Percentiles rank a stretch among this genome's conserved stretches.
These are phyloP conservation scores for Cyclanthera cordifolia DNA, from an alignment of 306 rosid species.

Conservation along the genomic window DNA sequence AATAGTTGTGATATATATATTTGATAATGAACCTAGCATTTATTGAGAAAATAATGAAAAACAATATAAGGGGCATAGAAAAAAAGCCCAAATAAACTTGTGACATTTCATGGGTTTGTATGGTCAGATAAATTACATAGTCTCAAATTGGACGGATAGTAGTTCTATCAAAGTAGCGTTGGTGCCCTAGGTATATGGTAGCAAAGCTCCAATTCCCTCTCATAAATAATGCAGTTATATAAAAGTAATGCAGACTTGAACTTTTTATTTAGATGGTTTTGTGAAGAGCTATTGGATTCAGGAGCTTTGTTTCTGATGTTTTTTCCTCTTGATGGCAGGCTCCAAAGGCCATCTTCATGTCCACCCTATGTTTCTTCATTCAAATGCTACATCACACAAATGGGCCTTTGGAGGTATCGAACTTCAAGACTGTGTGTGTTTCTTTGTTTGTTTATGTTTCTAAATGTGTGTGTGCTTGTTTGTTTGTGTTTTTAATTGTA, in stretches of 20 bases:
- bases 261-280: neutral
- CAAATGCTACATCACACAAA: slow-evolving; percentile 95
- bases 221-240: neutral
- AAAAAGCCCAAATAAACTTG: neutral
- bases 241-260: neutral
- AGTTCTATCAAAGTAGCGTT: neutral
- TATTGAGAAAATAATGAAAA: too few relatives aligned
- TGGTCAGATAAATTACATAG: neutral
- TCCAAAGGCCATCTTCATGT: slow-evolving; percentile 53
- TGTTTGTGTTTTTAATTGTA: too few relatives aligned
- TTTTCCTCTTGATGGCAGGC: slow-evolving; percentile 32
- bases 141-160: neutral
- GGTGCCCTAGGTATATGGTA: too few relatives aligned
- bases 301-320: neutral
- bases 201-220: too few relatives aligned
- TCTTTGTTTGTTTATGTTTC: neutral
- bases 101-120: neutral
- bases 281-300: neutral
- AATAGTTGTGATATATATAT: neutral
- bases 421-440: neutral
- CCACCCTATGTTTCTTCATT: slow-evolving; percentile 87
- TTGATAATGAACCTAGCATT: too few relatives aligned
- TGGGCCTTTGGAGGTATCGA: slow-evolving; percentile 92
- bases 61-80: too few relatives aligned
- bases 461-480: too few relatives aligned